phyloP scores from a whole-genome alignment of 2,329 filamentous ascomycete species.

The Alternaria novae-zelandiae region DNA sequence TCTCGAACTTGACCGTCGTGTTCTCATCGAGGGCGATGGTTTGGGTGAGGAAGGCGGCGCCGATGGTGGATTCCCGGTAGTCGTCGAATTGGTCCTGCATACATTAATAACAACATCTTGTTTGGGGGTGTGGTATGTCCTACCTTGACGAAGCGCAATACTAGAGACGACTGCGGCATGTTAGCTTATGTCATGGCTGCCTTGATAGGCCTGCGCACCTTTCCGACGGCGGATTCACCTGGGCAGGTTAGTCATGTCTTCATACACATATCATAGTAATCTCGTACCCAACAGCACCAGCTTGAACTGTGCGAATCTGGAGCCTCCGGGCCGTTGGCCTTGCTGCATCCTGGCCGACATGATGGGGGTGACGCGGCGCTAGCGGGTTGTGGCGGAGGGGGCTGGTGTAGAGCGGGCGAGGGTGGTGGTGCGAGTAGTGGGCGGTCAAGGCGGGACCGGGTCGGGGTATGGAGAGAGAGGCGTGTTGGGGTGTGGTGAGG shows the following conservation, averaged over 20 bases:
- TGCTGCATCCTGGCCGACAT: conserved; percentile 89
- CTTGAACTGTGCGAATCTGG: conserved; percentile 98
- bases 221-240: conserved; percentile 99
- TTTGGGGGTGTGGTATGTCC: conserved; percentile 24
- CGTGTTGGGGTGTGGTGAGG: conserved; percentile 8
- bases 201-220: conserved; percentile 65
- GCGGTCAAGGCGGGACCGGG: neutral
- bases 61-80: conserved; percentile 97
- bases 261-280: neutral
- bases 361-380: conserved; percentile 38
- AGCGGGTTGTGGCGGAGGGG: conserved; percentile 13
- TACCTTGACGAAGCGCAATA: conserved; percentile 97
- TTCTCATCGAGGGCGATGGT: conserved; percentile 98
- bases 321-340: conserved; percentile 66
- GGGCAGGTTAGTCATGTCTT: conserved; percentile 30
- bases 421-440: neutral
- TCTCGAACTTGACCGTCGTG: conserved; percentile 99
- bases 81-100: conserved; percentile 95
- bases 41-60: conserved; percentile 97
- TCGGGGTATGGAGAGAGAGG: conserved; percentile 1
- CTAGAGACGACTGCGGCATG: conserved; percentile 83
- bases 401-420: conserved; percentile 1
- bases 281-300: conserved; percentile 90
- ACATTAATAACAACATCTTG: neutral
- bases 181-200: conserved; percentile 39